Conservation (phyloP, 2,329 filamentous ascomycete genomes). For the Talaromyces sp. region DNA sequence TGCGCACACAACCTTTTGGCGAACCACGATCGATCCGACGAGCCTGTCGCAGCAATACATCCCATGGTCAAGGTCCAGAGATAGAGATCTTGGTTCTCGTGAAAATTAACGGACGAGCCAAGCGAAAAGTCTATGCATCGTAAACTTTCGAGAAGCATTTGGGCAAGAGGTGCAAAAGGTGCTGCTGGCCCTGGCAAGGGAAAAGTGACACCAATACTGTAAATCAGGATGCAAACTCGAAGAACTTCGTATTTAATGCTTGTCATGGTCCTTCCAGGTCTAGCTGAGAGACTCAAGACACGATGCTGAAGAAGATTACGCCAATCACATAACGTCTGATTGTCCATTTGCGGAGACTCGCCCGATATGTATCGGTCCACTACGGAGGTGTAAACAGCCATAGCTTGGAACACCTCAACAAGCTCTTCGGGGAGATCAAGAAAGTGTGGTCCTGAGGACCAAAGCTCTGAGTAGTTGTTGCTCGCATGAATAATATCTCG, state of each 20-base stretch:
- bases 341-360: slow-evolving; percentile 21
- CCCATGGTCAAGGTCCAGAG: neutral
- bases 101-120: neutral
- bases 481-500: neutral
- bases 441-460: neutral
- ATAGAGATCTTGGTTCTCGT: neutral
- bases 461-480: neutral
- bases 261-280: slow-evolving; percentile 15
- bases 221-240: neutral
- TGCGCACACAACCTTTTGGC: neutral
- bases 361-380: slow-evolving; percentile 25
- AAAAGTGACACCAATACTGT: neutral
- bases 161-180: neutral
- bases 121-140: neutral
- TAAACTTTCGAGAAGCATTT: neutral
- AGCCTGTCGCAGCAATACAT: neutral
- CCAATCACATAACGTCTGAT: slow-evolving; percentile 32
- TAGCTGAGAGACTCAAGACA: slow-evolving; percentile 31
- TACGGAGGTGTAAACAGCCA: slow-evolving; percentile 30
- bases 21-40: neutral
- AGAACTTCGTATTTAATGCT: neutral
- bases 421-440: neutral
- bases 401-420: slow-evolving; percentile 9
- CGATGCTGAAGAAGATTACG: slow-evolving; percentile 39
- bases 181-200: neutral